Base-by-base conservation (phyloP, 345 rosid species). In the Lepidium sativum region DNA sequence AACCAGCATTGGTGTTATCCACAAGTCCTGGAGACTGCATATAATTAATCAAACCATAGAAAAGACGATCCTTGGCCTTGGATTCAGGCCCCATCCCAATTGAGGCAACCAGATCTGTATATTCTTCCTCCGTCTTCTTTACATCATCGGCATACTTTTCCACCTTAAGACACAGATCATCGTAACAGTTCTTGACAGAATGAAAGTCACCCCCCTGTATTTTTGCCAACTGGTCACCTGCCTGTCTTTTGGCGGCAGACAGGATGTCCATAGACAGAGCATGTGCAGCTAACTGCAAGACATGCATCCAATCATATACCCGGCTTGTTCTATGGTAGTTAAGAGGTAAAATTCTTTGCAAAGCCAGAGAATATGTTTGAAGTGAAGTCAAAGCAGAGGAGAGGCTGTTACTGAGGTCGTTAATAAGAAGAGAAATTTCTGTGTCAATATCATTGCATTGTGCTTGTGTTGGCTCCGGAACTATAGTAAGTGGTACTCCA, bases 401-500 rank as follows among this genome's bases (percentile, higher is more conserved):
- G 69, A 83, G 79, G 38, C 91, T 87, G 62, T 56, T 73, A 75
- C 82, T 87, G 77, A 88, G 74, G 58, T 91, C 94, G 17, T 81
- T 73, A 53, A 88, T 71, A 35, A 86, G 76, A 69, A 80, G 81
- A 60, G 86, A 81, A 52, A 86, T 85, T 70, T 91, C 98, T 78
- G 80, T 77, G 70, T 88, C 96, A 80, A 88, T 80, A 50, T 88
- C 88, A 60, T 77, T 77, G 81, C 96, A 88, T 45, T 86, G 96
- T 61, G 75, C 88, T 79, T 79, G 96, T 34, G 96, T 88, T 52
- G 98, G 96, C 81, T 91, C 98, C 62, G 98, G 96, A 76, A 91
- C 96, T 16, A 91, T 78, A 68, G 94, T 81, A 73, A 88, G 76
- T 57, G 91, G 98, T 65, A 91, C 83, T 37, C 91, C 91, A 51